Conservation (phyloP, 2,329 filamentous ascomycete species). For the Byssoonygena ceratinophila region DNA sequence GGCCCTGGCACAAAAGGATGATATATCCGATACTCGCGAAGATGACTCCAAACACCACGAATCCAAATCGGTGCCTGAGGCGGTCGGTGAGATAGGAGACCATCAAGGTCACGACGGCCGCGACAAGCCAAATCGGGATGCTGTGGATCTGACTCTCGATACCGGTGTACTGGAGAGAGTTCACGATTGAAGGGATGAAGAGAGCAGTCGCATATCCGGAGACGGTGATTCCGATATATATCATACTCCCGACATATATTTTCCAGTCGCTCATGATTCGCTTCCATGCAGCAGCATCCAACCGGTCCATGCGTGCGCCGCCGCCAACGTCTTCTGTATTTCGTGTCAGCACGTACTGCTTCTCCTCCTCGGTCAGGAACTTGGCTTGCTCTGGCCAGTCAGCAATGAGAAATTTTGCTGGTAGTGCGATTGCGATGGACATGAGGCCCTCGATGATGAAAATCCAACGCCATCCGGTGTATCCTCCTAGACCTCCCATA, state of each 20-base stretch:
- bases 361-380: slow-evolving; percentile 25
- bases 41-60: slow-evolving; percentile 49
- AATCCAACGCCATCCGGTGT: slow-evolving; percentile 27
- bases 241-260: slow-evolving; percentile 25
- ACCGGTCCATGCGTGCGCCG: slow-evolving; percentile 24
- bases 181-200: slow-evolving; percentile 36
- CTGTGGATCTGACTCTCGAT: slow-evolving; percentile 45
- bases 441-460: slow-evolving; percentile 30
- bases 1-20: slow-evolving; percentile 44
- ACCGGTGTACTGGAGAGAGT: slow-evolving; percentile 33
- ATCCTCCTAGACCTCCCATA: slow-evolving; percentile 24
- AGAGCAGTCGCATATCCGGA: slow-evolving; percentile 31
- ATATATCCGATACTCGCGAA: slow-evolving; percentile 55
- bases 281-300: slow-evolving; percentile 22
- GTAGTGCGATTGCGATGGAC: slow-evolving; percentile 22
- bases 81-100: slow-evolving; percentile 53
- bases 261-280: slow-evolving; percentile 27
- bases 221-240: slow-evolving; percentile 38
- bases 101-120: slow-evolving; percentile 48
- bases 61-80: slow-evolving; percentile 48
- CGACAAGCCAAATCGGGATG: slow-evolving; percentile 54
- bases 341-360: slow-evolving; percentile 21
- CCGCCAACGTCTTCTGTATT: slow-evolving; percentile 20
- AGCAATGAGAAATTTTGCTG: slow-evolving; percentile 24
- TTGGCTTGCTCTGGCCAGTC: slow-evolving; percentile 28